Conservation (phyloP, 176 grass and related monocot species). For the Oryza punctata region DNA sequence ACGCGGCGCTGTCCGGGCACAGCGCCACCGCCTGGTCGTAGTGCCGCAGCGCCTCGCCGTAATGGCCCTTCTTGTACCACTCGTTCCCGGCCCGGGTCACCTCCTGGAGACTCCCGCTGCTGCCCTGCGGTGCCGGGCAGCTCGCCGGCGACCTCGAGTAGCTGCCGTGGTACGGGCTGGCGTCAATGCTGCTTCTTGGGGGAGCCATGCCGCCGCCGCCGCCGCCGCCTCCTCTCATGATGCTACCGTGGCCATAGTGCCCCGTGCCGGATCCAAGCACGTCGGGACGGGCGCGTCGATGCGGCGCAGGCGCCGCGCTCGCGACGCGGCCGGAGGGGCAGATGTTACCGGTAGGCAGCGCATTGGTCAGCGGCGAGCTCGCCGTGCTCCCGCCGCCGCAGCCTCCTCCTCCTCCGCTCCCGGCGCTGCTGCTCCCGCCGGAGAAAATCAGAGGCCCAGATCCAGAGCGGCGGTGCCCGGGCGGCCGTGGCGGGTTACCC, state of each 20-base stretch:
- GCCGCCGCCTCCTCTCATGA: slow-evolving; percentile 49
- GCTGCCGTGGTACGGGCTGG: not conserved
- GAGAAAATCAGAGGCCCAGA: slow-evolving; percentile 57
- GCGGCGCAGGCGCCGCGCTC: slow-evolving; percentile 22
- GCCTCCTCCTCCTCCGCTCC: not conserved
- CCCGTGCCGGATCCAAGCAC: slow-evolving; percentile 64
- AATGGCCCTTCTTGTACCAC: slow-evolving; percentile 60
- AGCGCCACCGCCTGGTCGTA: slow-evolving; percentile 59
- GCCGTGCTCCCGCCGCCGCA: slow-evolving; percentile 47
- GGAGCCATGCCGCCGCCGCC: slow-evolving; percentile 16
- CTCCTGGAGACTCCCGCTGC: slow-evolving; percentile 34
- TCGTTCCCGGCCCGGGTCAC: slow-evolving; percentile 62
- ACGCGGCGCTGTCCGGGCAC: slow-evolving; percentile 62
- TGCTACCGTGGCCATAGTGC: slow-evolving; percentile 75
- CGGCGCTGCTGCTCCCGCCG: slow-evolving; percentile 38
- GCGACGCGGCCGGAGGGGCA: slow-evolving; percentile 45
- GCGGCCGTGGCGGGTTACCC: slow-evolving; percentile 35
- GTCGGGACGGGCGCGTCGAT: slow-evolving; percentile 37
- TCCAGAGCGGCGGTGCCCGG: slow-evolving; percentile 45
- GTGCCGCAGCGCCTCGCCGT: slow-evolving; percentile 55
- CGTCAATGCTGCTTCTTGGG: slow-evolving; percentile 31
- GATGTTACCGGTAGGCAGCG: slow-evolving; percentile 70
- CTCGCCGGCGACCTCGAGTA: slow-evolving; percentile 30
- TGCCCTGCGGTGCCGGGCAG: slow-evolving; percentile 29
- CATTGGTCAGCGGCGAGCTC: slow-evolving; percentile 61